Conservation (phyloP, 495 filamentous ascomycete species). For the Oidiodendron maius region DNA sequence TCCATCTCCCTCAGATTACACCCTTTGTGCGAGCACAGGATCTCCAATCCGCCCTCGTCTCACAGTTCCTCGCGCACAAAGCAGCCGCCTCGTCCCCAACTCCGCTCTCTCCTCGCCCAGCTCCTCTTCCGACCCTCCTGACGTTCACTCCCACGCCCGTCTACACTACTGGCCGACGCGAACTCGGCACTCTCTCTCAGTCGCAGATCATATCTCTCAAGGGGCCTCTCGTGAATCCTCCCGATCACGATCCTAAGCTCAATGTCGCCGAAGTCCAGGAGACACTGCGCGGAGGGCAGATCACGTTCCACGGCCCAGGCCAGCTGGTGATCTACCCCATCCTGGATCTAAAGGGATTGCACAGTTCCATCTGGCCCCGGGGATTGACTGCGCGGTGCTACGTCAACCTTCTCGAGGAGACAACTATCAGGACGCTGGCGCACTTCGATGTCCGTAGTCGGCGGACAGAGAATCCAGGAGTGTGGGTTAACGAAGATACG, state of each 20-base stretch:
- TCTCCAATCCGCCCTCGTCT: conserved; percentile 37
- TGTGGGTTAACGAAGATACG: conserved; percentile 60
- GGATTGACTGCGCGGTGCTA: conserved; percentile 54
- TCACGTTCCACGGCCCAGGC: conserved; percentile 92
- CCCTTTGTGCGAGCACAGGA: conserved; percentile 30
- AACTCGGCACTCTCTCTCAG: conserved; percentile 51
- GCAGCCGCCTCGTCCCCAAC: conserved; percentile 12
- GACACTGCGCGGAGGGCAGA: conserved; percentile 79
- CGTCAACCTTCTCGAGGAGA: conserved; percentile 68
- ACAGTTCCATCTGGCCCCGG: background rate
- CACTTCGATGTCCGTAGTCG: conserved; percentile 50
- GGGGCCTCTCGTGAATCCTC: conserved; percentile 17
- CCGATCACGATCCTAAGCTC: conserved; percentile 22
- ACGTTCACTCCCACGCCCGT: conserved; percentile 80
- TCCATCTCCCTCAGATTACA: conserved; percentile 59
- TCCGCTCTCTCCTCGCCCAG: conserved; percentile 31
- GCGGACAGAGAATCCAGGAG: conserved; percentile 74
- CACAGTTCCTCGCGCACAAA: conserved; percentile 42
- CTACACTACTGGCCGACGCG: conserved; percentile 87
- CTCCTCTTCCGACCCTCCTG: conserved; percentile 58
- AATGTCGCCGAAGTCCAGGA: conserved; percentile 54
- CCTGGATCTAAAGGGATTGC: conserved; percentile 43
- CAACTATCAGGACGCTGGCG: conserved; percentile 57
- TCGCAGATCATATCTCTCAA: conserved; percentile 25
- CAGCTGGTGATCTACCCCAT: conserved; percentile 89